Evolutionary conservation across 2,329 filamentous ascomycete genomes (phyloP).

Genomic region (Myriosclerotinia curreyana): DNA sequence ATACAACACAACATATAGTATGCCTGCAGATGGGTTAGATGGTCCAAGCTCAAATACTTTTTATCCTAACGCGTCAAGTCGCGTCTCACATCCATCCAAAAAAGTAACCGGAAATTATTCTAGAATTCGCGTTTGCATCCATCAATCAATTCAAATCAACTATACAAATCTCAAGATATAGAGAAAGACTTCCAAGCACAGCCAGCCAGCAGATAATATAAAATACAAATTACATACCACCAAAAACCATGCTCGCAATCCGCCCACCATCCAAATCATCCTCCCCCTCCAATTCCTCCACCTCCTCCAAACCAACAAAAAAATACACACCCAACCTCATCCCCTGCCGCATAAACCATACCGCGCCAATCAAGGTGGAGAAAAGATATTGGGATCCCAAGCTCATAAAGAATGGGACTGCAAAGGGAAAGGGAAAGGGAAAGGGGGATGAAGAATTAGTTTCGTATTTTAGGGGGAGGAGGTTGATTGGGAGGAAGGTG

Average conservation of each 20-base stretch:
- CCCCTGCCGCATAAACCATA: slow-evolving; percentile 19
- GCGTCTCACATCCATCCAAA: too few relatives aligned
- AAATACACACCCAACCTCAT: slow-evolving; percentile 12
- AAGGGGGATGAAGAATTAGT: not conserved
- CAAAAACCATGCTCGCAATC: slow-evolving; percentile 12
- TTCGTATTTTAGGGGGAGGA: slow-evolving; percentile 18
- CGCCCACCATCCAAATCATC: slow-evolving; percentile 6
- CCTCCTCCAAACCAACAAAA: slow-evolving; percentile 7
- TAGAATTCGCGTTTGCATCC: too few relatives aligned
- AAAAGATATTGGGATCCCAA: slow-evolving; percentile 19
- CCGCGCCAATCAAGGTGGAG: not conserved
- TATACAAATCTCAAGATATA: too few relatives aligned
- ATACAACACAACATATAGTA: too few relatives aligned
- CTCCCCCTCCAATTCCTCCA: not conserved
- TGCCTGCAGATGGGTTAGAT: too few relatives aligned
- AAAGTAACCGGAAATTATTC: too few relatives aligned
- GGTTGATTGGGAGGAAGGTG: slow-evolving; percentile 24
- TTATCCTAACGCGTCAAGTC: too few relatives aligned
- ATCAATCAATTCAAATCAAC: not conserved
- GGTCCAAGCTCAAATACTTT: too few relatives aligned
- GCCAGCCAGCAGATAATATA: too few relatives aligned
- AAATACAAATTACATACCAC: too few relatives aligned
- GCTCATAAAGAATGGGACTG: not conserved
- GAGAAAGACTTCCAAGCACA: too few relatives aligned
- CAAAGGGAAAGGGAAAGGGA: too few relatives aligned